Evolutionary conservation across 805 yeast species (phyloP).

Genomic region (Starmerella apis): DNA sequence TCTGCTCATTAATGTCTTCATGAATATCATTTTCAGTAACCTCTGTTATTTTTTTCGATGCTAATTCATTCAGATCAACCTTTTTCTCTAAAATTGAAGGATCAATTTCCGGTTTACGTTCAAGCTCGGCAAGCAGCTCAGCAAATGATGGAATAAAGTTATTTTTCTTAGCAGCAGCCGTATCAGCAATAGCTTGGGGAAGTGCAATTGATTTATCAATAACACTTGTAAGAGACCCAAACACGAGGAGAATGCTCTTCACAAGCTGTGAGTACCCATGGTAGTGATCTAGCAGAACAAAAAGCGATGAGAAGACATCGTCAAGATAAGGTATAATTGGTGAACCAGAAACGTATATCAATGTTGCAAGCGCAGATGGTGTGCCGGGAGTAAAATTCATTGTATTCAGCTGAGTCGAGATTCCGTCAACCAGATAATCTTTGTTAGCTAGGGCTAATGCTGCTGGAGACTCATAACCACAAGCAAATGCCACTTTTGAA

Average conservation of each 20-base stretch:
- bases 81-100: constrained; percentile 25
- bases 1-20: not conserved
- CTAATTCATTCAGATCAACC: constrained; percentile 26
- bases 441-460: constrained; percentile 52
- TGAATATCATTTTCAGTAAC: not conserved
- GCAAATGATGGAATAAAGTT: not conserved
- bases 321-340: constrained; percentile 52
- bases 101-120: constrained; percentile 25
- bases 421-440: constrained; percentile 70
- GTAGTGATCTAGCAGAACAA: constrained; percentile 67
- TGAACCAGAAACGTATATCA: constrained; percentile 62
- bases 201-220: not conserved
- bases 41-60: constrained; percentile 25
- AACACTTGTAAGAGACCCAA: constrained; percentile 28
- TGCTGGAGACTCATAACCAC: constrained; percentile 45
- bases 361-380: constrained; percentile 55
- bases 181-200: not conserved
- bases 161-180: not conserved
- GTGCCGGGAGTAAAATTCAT: constrained; percentile 66
- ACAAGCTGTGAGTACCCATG: constrained; percentile 70
- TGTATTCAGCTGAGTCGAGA: constrained; percentile 60
- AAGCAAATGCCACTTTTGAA: constrained; percentile 39
- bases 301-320: constrained; percentile 65
- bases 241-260: constrained; percentile 62
- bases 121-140: constrained; percentile 23